Base-by-base conservation (phyloP, 1,284 basidiomycete genomes). In the Kwoniella shivajii region DNA sequence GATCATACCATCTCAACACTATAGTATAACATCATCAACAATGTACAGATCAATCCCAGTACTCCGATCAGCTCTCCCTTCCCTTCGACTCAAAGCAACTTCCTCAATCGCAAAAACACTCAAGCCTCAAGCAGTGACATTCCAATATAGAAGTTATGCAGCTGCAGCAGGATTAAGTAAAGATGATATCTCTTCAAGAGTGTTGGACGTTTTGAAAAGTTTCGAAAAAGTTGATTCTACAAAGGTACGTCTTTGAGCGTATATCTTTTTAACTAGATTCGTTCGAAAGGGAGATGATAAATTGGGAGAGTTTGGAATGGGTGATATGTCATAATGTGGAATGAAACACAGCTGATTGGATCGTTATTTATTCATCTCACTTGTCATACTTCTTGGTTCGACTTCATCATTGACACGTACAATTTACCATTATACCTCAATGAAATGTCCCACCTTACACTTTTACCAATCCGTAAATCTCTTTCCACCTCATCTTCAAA, bases 181-280 rank as follows among this genome's bases (percentile, higher is more conserved):
- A 76, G 86, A 88, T 43, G 83, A 84, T 72, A 92, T 99, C 73
- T 84, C 90, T 73, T 76, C 83, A 68, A 86, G 96, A 69, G 85
- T 99, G 52, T 75, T 94, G 62, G 88, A 93, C 59, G 89, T 98
- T 49, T 80, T 99, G 75, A 90, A 91, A 80, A 87, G 88, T 29
- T 98, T 97, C 75, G 96, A 99, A 79, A 98, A 97, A 82, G 90
- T 98, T 54, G 86, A 96, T 78, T 80, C 81, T 20, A 77, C 82
- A 58, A 96, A 97, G 84, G 93, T 93, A 60, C 51, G 81, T 72
- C 22, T 34, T 22, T 13, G 6, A n/a, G n/a, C n/a, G n/a, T n/a
- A n/a, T n/a, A n/a, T n/a, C n/a, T n/a, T n/a, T 14, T 6, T 37
- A 24, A 7, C 45, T 47, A 13, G 45, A 10, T 9, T 6, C 29